Evolutionary conservation across 2,329 filamentous ascomycete genomes (phyloP), one percentile per base, ranked within the genome.

Genomic region (Macrophomina pseudophaseolina): DNA sequence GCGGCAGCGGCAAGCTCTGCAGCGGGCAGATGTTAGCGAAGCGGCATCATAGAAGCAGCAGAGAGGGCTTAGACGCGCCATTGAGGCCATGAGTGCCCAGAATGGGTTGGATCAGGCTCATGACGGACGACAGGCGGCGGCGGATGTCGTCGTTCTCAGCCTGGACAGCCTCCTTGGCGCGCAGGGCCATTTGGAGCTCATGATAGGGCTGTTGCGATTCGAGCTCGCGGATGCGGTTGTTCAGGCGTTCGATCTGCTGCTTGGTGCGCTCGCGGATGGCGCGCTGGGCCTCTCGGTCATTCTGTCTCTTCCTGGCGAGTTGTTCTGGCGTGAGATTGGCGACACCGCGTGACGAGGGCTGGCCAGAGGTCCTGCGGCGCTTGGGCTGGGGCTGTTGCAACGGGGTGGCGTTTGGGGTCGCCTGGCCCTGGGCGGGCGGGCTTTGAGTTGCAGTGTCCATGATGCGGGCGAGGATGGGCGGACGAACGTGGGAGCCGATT

Each of bases 321-420:
- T 97, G 94, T 69, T 94, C 91, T 5, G 93, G 91, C 11, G 92
- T 96, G 75, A 97, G 85, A 74, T 91, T 94, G 70, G 93, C 92
- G 66, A 97, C 93, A 70, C 91, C 93, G 71, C 93, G 88, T 67
- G 90, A 82, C 53, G 78, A 80, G 33, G 80, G 74, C 32, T 71
- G 73, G 66, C 75, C 79, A 58, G 71, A 64, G 16, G 74, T 75
- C 62, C 74, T 73, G 60, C 77, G 76, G 68, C 74, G 75, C 70
- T 79, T 78, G 7, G 68, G 5, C 54, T 58, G 33, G 30, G 66
- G 63, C 63, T 52, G 53, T 12, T 52, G 52, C 23, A 42, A 23
- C 14, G 51, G 28, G 42, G 35, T 56, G 40, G 51, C 30, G 48
- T 33, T 46, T n/a, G 58, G 32, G n/a, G 58, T 33, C 12, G 33